phyloP scores from a whole-genome alignment of 441 rosid species.

The Rhodomyrtus psidioides region DNA sequence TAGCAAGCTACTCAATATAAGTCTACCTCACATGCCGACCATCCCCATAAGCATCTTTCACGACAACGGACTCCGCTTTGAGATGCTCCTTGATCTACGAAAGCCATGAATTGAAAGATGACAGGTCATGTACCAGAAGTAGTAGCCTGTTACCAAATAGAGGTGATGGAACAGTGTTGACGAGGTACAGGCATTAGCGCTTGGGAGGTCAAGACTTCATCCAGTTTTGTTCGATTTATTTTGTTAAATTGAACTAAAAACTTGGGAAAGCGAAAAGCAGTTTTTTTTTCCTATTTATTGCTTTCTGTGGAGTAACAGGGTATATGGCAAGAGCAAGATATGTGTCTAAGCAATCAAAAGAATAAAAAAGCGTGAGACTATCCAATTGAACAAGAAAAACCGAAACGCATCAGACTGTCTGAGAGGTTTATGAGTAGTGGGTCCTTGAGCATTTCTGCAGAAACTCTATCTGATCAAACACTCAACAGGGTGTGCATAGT shows the following conservation, averaged over 20 bases:
- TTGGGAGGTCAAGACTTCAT: not conserved
- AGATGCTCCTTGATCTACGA: constrained; percentile 76
- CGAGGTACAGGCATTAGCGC: not conserved
- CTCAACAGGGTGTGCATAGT: not conserved
- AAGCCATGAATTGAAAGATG: not conserved
- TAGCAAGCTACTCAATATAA: not conserved
- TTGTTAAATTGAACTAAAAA: not conserved
- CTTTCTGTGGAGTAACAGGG: not conserved
- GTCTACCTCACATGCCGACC: constrained; percentile 88
- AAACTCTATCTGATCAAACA: not conserved
- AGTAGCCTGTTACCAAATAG: not conserved
- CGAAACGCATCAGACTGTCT: not conserved
- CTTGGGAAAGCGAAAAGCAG: not conserved
- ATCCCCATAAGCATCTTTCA: constrained; percentile 85
- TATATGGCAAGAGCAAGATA: not conserved
- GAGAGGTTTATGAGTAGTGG: not conserved
- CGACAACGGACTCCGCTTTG: constrained; percentile 70
- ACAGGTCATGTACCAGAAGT: not conserved
- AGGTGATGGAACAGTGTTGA: not conserved
- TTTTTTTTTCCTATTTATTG: not conserved
- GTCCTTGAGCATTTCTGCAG: not conserved
- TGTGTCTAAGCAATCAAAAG: not conserved
- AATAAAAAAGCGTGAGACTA: not conserved
- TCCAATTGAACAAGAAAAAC: not conserved
- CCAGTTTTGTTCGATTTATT: not conserved